Evolutionary conservation across 768 basidiomycete genomes (phyloP).

Genomic region (Pisolithus microcarpus): DNA sequence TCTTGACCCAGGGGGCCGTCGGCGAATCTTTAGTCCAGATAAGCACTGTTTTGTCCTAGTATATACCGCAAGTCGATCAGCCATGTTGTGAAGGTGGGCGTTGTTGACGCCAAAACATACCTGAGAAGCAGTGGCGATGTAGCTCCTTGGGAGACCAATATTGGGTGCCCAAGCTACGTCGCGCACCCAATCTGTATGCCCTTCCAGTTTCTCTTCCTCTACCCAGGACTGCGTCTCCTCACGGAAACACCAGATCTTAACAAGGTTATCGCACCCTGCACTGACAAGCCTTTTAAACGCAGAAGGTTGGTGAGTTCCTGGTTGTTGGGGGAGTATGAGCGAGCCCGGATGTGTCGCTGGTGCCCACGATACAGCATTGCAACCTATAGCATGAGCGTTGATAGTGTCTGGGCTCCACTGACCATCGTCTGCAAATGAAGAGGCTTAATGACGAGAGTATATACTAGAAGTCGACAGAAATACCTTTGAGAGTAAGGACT

Average conservation of each 20-base stretch:
- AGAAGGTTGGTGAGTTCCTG: conserved; percentile 31
- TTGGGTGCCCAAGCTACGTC: conserved; percentile 99
- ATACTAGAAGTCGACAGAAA: conserved; percentile 17
- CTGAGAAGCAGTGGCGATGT: conserved; percentile 94
- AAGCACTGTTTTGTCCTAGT: conserved; percentile 73
- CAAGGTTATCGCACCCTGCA: conserved; percentile 93
- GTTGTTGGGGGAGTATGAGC: conserved; percentile 66
- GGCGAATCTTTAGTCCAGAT: conserved; percentile 88
- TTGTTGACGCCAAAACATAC: conserved; percentile 25
- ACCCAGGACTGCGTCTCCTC: conserved; percentile 85
- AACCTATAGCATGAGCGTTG: conserved; percentile 92
- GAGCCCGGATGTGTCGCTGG: conserved; percentile 85
- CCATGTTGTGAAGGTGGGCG: neutral
- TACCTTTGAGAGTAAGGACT: conserved; percentile 94
- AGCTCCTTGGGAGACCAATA: conserved; percentile 88
- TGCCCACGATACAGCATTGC: conserved; percentile 97
- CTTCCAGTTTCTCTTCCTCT: conserved; percentile 85
- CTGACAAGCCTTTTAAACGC: conserved; percentile 89
- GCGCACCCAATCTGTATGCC: conserved; percentile 95
- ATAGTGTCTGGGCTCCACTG: conserved; percentile 95
- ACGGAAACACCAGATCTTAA: conserved; percentile 88
- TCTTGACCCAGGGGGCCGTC: conserved; percentile 71
- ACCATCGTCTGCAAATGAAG: conserved; percentile 67
- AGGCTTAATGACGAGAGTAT: neutral
- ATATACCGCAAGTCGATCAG: neutral